Base-by-base conservation (phyloP, 2,329 filamentous ascomycete species). In the Escovopsis weberi region DNA sequence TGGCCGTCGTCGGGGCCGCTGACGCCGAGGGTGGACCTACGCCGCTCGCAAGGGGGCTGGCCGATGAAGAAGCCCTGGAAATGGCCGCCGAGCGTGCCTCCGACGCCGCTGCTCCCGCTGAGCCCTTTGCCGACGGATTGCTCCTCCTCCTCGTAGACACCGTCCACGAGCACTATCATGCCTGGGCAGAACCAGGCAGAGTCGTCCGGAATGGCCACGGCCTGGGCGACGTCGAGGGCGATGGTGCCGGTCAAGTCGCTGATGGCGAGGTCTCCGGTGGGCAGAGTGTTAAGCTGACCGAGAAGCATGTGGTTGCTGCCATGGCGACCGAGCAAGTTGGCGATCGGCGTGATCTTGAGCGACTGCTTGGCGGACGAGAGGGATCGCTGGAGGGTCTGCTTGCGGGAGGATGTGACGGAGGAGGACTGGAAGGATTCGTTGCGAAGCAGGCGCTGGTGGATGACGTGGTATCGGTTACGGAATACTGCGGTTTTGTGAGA, bases 61-160 rank as follows among this genome's bases (percentile, higher is more conserved):
- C 86, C 87, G 43, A 98, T 80, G 45, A 88, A 89, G 59, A 94
- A 88, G 0, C 80, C 88, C 44, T 94, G 75, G 52, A 98, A 95
- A 40, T 80, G 82, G 6, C 91, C 91, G n/a, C 87, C 87, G 44
- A 96, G 85, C 0, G 82, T 85, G 12, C 88, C 89, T 35, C 89
- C 89, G 26, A 95, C 79, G 36, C 89, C 89, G 39, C 78, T 82
- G 49, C 78, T 82, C 5, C 82, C 81, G 40, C 85, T 83, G 4
- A 93, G 68, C 0, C 76, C 78, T 18, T 78, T 80, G 12, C 80
- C 79, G 2, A 70, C 65, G 18, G 76, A 79, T 48, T 80, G 74
- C 47, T 87, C 85, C 52, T 94, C 87, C 59, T 96, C 91, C 58
- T 94, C 87, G 55, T 98, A 98, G n/a, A 89, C 79, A 6, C 91